These are phyloP conservation scores for Murraya koenigii DNA, from an alignment of 345 rosid species.

Conservation along the genomic window DNA sequence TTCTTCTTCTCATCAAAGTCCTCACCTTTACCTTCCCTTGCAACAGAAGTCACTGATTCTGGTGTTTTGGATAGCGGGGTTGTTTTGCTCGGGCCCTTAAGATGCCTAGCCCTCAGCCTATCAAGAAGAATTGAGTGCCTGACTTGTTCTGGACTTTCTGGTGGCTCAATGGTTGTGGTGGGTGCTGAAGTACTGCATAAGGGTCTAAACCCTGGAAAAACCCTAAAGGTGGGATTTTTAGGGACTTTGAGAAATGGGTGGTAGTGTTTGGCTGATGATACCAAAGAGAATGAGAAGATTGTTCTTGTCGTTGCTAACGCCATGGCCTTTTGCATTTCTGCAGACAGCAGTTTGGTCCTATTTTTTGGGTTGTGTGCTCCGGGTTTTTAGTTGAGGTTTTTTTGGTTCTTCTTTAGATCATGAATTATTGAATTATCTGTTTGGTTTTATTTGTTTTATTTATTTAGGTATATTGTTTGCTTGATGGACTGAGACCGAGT, in stretches of 20 bases:
- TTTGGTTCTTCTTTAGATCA: not conserved
- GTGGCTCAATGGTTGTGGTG: slow-evolving; percentile 31
- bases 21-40: slow-evolving; percentile 17
- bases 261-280: slow-evolving; percentile 36
- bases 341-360: not conserved
- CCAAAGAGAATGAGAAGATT: slow-evolving; percentile 38
- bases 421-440: too few relatives aligned
- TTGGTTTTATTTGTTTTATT: too few relatives aligned
- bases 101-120: slow-evolving; percentile 69
- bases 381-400: not conserved
- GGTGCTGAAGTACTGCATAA: slow-evolving; percentile 39
- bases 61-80: slow-evolving; percentile 31
- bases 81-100: slow-evolving; percentile 47
- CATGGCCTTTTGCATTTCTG: slow-evolving; percentile 41
- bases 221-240: slow-evolving; percentile 39
- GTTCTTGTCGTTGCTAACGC: slow-evolving; percentile 48
- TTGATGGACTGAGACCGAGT: too few relatives aligned
- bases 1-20: slow-evolving; percentile 26
- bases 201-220: slow-evolving; percentile 45
- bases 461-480: too few relatives aligned
- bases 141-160: slow-evolving; percentile 30
- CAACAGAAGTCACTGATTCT: slow-evolving; percentile 20
- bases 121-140: slow-evolving; percentile 80
- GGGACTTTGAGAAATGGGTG: slow-evolving; percentile 42
- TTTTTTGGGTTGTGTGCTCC: not conserved